These are phyloP conservation scores for Marvania coccoides DNA, from an alignment of 139 green algal species.

Conservation along the genomic window DNA sequence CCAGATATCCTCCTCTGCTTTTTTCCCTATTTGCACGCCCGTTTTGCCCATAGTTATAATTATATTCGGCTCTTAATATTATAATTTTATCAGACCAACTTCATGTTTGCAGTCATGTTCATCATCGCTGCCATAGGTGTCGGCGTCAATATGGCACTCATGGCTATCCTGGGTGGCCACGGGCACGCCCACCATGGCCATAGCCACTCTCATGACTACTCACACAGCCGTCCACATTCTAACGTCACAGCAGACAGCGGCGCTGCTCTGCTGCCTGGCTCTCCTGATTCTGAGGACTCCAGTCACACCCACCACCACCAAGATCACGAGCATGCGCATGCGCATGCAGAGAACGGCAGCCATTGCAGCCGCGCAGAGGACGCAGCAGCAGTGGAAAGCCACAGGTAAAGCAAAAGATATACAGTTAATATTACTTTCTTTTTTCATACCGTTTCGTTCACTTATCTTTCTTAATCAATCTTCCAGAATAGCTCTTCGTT, in stretches of 20 bases:
- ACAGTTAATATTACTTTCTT: too few species aligned
- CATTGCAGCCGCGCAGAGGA: not conserved
- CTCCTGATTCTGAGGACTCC: not conserved
- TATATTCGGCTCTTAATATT: too few species aligned
- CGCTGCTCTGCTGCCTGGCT: not conserved
- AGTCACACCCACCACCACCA: too few species aligned
- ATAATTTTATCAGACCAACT: too few species aligned
- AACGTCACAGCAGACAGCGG: not conserved
- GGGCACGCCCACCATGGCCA: conserved; percentile 13
- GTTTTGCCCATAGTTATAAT: too few species aligned
- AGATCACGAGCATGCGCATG: not conserved
- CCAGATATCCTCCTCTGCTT: not conserved
- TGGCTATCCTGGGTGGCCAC: conserved; percentile 47
- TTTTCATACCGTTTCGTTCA: too few species aligned
- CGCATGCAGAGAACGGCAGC: not conserved
- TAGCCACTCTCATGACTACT: conserved; percentile 17
- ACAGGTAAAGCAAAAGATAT: conserved; percentile 1
- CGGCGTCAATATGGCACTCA: conserved; percentile 68
- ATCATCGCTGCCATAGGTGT: conserved; percentile 71
- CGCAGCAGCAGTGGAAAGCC: not conserved
- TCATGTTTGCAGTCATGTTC: conserved; percentile 66
- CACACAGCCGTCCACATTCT: too few species aligned
- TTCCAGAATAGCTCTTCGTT: too few species aligned
- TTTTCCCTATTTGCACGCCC: too few species aligned
- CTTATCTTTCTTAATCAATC: too few species aligned